A percentile compares a stretch with the other conserved stretches of the same genome.
phyloP scores from a whole-genome alignment of 768 basidiomycete species.

The Jaapia argillacea region DNA sequence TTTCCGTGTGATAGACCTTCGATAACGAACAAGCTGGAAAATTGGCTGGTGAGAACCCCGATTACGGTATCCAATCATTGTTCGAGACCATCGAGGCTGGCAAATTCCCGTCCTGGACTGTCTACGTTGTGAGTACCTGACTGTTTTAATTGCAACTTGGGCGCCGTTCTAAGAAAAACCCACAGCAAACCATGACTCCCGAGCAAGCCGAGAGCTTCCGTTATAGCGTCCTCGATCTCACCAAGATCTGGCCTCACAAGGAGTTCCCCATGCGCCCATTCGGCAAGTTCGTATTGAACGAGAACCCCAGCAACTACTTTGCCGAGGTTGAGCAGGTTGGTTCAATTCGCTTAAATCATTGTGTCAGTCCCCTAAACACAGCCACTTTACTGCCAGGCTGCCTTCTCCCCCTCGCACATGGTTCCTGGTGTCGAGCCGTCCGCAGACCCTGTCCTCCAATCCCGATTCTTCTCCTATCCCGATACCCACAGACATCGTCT shows the following conservation, averaged over 20 bases:
- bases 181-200: conserved; percentile 84
- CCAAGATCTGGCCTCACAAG: conserved; percentile 85
- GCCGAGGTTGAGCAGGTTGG: conserved; percentile 87
- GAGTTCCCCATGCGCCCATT: conserved; percentile 84
- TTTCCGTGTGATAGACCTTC: conserved; percentile 41
- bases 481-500: conserved; percentile 84
- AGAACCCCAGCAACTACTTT: conserved; percentile 82
- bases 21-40: conserved; percentile 53
- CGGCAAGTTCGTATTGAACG: conserved; percentile 76
- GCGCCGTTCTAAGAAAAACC: not conserved
- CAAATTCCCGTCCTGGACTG: conserved; percentile 79
- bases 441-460: conserved; percentile 88
- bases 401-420: conserved; percentile 84
- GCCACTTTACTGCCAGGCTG: conserved; percentile 30
- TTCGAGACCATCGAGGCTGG: conserved; percentile 78
- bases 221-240: conserved; percentile 86
- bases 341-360: too few relatives aligned
- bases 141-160: not conserved
- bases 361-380: too few relatives aligned
- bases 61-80: conserved; percentile 73
- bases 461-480: conserved; percentile 91
- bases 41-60: conserved; percentile 68
- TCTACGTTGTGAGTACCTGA: conserved; percentile 56
- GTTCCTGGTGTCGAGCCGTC: conserved; percentile 86
- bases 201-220: conserved; percentile 86